Evolutionary conservation across 306 rosid species (phyloP).

Genomic region (Inga oerstediana): DNA sequence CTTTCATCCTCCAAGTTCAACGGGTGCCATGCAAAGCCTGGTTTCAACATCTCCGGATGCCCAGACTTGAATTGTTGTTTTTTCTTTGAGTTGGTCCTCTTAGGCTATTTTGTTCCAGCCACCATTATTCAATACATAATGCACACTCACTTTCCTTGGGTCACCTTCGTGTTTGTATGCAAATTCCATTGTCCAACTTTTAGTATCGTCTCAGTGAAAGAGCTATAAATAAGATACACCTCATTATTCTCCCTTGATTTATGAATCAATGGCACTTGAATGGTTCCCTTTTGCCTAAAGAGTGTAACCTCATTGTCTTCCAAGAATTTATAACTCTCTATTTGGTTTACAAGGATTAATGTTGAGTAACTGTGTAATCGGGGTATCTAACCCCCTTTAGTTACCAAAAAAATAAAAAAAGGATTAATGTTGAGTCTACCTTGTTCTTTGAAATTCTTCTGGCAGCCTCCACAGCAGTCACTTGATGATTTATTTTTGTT

Average conservation of each 20-base stretch:
- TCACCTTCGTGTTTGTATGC: neutral
- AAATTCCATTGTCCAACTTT: neutral
- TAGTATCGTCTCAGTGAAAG: neutral
- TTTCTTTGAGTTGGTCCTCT: neutral
- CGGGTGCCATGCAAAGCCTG: neutral
- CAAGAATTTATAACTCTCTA: neutral
- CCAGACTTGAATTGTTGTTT: neutral
- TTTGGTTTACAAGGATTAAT: too few species aligned
- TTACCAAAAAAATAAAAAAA: too few species aligned
- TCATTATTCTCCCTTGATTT: neutral
- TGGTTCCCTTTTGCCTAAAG: neutral
- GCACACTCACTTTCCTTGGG: neutral
- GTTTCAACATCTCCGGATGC: neutral
- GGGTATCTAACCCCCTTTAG: too few species aligned
- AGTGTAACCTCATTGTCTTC: neutral
- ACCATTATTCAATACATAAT: neutral
- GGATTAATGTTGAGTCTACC: too few species aligned
- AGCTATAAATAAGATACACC: neutral
- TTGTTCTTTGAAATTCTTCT: too few species aligned
- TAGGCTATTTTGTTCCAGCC: neutral
- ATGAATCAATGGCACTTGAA: neutral
- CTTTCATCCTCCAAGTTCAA: neutral
- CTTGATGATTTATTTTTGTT: too few species aligned
- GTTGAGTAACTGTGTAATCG: too few species aligned
- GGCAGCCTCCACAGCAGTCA: too few species aligned